phyloP scores from a whole-genome alignment of 2,329 filamentous ascomycete genomes.

The Colletotrichum chrysophilum region DNA sequence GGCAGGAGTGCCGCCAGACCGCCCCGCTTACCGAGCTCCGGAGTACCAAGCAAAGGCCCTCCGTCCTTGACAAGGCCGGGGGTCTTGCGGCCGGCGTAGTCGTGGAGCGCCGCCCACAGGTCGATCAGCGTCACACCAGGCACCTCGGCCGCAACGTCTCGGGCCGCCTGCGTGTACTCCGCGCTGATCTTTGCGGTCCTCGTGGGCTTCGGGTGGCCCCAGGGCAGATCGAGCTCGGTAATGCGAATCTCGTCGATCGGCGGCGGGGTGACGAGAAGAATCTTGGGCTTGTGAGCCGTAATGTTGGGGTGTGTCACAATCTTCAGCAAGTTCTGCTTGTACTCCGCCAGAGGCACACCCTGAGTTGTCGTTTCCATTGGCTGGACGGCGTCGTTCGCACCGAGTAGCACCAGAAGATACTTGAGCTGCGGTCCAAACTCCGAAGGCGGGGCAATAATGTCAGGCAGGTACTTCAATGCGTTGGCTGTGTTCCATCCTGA shows the following conservation, averaged over 20 bases:
- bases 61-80: constrained; percentile 57
- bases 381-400: constrained; percentile 87
- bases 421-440: constrained; percentile 63
- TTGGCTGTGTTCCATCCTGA: constrained; percentile 86
- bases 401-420: constrained; percentile 78
- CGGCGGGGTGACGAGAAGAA: constrained; percentile 82
- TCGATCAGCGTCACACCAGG: constrained; percentile 76
- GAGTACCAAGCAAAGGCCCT: constrained; percentile 54
- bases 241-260: constrained; percentile 80
- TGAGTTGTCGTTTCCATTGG: constrained; percentile 68
- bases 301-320: constrained; percentile 78
- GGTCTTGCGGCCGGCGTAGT: constrained; percentile 64
- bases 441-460: constrained; percentile 72
- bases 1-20: constrained; percentile 57
- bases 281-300: constrained; percentile 71
- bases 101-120: constrained; percentile 81
- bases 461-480: constrained; percentile 70
- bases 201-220: constrained; percentile 46
- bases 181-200: constrained; percentile 55
- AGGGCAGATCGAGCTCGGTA: constrained; percentile 48
- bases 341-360: constrained; percentile 78
- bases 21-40: constrained; percentile 53
- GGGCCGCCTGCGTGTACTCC: constrained; percentile 63
- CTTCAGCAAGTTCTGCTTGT: constrained; percentile 71
- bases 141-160: constrained; percentile 71